A percentile compares a stretch with the other conserved stretches of the same genome.
Conservation (phyloP, 78 protist genomes). For the Emiliania huxleyi region DNA sequence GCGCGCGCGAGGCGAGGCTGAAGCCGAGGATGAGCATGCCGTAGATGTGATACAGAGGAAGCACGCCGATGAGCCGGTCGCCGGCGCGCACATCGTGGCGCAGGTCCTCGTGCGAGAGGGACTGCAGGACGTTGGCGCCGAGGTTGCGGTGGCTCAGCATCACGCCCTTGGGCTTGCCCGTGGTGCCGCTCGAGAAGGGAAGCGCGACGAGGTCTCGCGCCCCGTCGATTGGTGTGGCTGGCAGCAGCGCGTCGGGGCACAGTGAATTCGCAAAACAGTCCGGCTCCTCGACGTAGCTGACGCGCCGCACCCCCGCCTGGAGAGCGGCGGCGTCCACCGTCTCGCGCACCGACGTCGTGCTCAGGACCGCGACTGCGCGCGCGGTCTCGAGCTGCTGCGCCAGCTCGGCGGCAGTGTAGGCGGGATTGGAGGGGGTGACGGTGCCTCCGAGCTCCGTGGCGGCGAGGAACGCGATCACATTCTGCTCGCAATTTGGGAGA, state of each 20-base stretch:
- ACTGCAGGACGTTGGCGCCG: conserved; percentile 53
- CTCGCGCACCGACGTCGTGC: neutral
- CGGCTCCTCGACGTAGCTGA: neutral
- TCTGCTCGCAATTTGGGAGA: neutral
- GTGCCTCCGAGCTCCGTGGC: neutral
- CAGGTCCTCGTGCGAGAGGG: too few species aligned
- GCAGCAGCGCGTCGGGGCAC: neutral
- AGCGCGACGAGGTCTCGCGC: conserved; percentile 20
- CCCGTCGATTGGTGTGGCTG: too few species aligned
- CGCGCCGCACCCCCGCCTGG: neutral
- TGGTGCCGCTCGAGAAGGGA: conserved; percentile 71
- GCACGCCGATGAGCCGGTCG: conserved; percentile 54
- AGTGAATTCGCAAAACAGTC: neutral
- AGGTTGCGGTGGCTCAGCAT: conserved; percentile 72
- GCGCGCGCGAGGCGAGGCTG: neutral
- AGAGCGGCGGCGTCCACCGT: neutral
- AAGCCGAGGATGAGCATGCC: conserved; percentile 40
- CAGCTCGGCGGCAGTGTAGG: conserved; percentile 23
- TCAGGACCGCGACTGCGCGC: neutral
- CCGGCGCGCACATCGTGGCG: neutral
- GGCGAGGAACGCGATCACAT: neutral
- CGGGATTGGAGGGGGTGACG: conserved; percentile 42
- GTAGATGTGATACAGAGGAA: conserved; percentile 81
- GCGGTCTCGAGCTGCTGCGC: neutral
- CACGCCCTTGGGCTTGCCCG: conserved; percentile 88